Evolutionary conservation across 768 basidiomycete species (phyloP).

Genomic region (Mycena vitilis): DNA sequence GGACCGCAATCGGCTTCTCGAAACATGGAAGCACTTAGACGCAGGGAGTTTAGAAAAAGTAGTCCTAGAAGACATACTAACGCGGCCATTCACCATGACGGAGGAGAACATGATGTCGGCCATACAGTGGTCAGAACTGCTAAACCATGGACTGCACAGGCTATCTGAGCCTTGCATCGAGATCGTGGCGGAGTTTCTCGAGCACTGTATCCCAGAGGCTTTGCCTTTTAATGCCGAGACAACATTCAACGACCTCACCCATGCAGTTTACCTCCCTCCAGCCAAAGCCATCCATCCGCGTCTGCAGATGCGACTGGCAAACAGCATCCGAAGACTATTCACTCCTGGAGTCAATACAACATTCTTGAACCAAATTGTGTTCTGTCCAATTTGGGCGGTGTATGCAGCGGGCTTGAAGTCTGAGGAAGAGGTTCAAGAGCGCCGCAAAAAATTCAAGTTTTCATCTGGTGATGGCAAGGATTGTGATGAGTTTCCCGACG

Average conservation of each 20-base stretch:
- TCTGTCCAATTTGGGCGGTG: not conserved
- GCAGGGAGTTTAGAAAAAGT: no score
- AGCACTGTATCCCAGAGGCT: not conserved
- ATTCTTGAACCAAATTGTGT: not conserved
- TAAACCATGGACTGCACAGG: not conserved
- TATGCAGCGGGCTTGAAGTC: no score
- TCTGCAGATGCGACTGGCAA: not conserved
- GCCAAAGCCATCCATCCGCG: not conserved
- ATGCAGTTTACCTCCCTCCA: not conserved
- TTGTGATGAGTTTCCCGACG: no score
- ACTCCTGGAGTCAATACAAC: fast-evolving
- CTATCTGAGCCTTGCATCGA: not conserved
- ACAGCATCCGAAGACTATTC: not conserved
- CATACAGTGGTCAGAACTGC: not conserved
- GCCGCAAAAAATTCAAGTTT: no score
- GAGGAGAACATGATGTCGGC: not conserved
- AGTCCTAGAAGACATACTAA: no score
- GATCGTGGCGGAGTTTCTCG: not conserved
- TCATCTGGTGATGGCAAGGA: no score
- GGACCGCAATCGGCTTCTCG: no score
- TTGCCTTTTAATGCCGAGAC: conserved; percentile 1
- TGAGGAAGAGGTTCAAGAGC: no score
- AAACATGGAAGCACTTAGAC: no score
- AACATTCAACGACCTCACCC: not conserved
- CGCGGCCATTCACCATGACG: no score